These are phyloP conservation scores for Backusella mclennaniae DNA, from an alignment of 192 early-diverging fungal species.

Conservation along the genomic window DNA sequence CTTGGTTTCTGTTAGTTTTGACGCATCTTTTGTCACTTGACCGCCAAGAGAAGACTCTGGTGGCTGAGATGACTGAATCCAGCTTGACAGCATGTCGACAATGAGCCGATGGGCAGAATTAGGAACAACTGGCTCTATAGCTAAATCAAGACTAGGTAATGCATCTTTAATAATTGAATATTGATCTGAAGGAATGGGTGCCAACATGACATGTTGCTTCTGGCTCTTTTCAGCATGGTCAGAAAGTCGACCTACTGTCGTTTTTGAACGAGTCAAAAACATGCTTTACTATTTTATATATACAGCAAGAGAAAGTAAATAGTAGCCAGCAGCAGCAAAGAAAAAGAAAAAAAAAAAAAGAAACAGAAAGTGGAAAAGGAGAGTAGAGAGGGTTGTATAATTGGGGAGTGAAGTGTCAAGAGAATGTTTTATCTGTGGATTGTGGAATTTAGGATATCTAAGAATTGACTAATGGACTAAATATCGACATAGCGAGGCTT, in stretches of 20 bases:
- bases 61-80: background rate
- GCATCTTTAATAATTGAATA: background rate
- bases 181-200: background rate
- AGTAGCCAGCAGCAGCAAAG: background rate
- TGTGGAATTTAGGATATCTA: background rate
- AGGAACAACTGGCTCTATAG: background rate
- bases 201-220: background rate
- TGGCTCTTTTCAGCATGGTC: background rate
- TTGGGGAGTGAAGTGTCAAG: background rate
- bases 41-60: background rate
- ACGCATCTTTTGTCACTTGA: background rate
- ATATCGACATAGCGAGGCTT: slow-evolving; percentile 17
- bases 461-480: slow-evolving; percentile 9
- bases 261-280: slow-evolving; percentile 16
- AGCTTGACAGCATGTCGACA: slow-evolving; percentile 5
- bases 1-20: background rate
- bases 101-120: background rate
- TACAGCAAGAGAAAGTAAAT: background rate
- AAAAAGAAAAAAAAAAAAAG: background rate
- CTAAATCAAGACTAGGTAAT: background rate
- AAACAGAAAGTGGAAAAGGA: background rate
- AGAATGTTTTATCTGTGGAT: slow-evolving; percentile 9
- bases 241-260: background rate
- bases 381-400: slow-evolving; percentile 4
- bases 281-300: background rate